A percentile compares a stretch with the other conserved stretches of the same genome.
Conservation (phyloP, 2,329 filamentous ascomycete genomes). For the Myotisia sp. region DNA sequence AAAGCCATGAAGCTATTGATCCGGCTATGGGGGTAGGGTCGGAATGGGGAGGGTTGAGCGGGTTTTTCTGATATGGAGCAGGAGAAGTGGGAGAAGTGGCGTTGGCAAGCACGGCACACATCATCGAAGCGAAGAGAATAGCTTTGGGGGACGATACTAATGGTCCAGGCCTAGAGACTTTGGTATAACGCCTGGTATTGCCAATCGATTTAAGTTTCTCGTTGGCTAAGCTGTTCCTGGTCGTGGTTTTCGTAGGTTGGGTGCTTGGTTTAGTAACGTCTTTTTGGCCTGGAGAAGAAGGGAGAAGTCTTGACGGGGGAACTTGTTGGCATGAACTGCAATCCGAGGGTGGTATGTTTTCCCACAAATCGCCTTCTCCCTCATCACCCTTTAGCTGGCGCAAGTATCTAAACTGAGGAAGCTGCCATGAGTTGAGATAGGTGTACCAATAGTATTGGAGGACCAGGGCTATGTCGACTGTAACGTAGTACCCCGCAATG, state of each 20-base stretch:
- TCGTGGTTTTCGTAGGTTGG: slow-evolving; percentile 12
- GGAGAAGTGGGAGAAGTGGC: slow-evolving; percentile 25
- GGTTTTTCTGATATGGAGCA: slow-evolving; percentile 12
- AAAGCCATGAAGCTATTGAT: slow-evolving; percentile 42
- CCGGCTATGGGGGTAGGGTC: slow-evolving; percentile 33
- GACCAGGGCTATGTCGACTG: slow-evolving; percentile 49
- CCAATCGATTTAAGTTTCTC: slow-evolving; percentile 22
- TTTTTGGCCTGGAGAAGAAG: slow-evolving; percentile 13
- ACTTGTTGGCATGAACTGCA: slow-evolving; percentile 15
- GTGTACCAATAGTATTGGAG: slow-evolving; percentile 55
- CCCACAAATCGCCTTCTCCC: slow-evolving; percentile 19
- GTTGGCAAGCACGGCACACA: slow-evolving; percentile 32
- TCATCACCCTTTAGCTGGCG: slow-evolving; percentile 17
- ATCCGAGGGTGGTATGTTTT: slow-evolving; percentile 26
- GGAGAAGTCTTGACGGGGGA: slow-evolving; percentile 12
- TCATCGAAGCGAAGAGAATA: slow-evolving; percentile 30
- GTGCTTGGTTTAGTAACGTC: slow-evolving; percentile 7
- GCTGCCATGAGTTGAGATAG: slow-evolving; percentile 37
- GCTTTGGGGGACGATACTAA: slow-evolving; percentile 28
- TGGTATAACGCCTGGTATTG: slow-evolving; percentile 17
- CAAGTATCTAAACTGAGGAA: slow-evolving; percentile 20
- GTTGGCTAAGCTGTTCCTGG: slow-evolving; percentile 17
- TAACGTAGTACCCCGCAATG: slow-evolving; percentile 51
- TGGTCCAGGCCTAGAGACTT: slow-evolving; percentile 16
- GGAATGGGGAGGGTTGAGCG: slow-evolving; percentile 14